Conservation (phyloP, 805 yeast genomes). For the Danielozyma ontarioensis region DNA sequence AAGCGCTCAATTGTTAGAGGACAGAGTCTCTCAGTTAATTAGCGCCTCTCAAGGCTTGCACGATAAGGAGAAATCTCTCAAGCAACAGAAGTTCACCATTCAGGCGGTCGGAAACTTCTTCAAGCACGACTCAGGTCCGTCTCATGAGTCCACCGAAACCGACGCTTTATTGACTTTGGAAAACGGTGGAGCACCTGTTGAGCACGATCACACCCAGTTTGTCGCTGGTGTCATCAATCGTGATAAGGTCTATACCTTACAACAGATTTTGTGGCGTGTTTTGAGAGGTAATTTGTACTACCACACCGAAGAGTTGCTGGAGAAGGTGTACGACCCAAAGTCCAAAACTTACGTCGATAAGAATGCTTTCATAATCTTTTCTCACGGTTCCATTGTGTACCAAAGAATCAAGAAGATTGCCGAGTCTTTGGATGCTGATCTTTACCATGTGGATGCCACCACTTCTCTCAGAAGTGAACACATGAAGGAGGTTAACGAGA, state of each 20-base stretch:
- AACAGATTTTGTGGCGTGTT: conserved; percentile 86
- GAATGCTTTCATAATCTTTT: conserved; percentile 80
- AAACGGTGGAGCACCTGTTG: conserved; percentile 1
- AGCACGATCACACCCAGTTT: conserved; percentile 38
- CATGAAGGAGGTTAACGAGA: conserved; percentile 18
- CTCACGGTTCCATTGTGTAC: conserved; percentile 79
- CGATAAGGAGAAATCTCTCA: conserved; percentile 55
- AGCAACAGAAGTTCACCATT: conserved; percentile 59
- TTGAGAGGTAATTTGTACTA: conserved; percentile 87
- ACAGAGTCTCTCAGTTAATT: conserved; percentile 64
- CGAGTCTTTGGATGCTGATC: conserved; percentile 82
- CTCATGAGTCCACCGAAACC: conserved; percentile 19
- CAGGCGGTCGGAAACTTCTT: conserved; percentile 34
- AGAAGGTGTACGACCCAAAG: conserved; percentile 60
- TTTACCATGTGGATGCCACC: conserved; percentile 53
- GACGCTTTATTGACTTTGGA: conserved; percentile 28
- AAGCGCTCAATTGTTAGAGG: conserved; percentile 64
- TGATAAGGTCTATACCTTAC: conserved; percentile 62
- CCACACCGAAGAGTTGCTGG: conserved; percentile 66
- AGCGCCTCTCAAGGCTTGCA: conserved; percentile 63
- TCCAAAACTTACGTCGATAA: conserved; percentile 57
- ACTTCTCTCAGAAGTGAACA: conserved; percentile 25
- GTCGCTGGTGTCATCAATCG: conserved; percentile 82
- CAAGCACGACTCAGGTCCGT: conserved; percentile 9
- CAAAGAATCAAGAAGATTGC: conserved; percentile 75